Percentiles rank a stretch among this genome's conserved stretches.
phyloP scores from a whole-genome alignment of 495 filamentous ascomycete genomes.

The Talaromyces borbonicus region DNA sequence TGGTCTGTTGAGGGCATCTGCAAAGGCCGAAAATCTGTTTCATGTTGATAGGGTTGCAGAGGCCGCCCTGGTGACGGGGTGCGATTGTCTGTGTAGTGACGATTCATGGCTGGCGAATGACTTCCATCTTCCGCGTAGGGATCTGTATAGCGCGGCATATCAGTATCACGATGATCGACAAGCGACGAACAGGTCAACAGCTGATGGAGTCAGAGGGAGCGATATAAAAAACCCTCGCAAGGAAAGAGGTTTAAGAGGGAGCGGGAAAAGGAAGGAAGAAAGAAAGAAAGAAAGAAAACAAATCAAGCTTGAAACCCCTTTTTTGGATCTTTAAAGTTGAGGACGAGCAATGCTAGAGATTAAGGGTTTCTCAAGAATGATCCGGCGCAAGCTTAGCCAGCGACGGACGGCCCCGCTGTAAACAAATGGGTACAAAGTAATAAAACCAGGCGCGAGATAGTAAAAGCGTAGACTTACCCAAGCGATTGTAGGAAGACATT shows the following conservation, averaged over 20 bases:
- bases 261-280: neutral
- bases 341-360: neutral
- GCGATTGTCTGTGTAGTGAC: constrained; percentile 43
- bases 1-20: constrained; percentile 66
- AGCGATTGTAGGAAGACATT: constrained; percentile 54
- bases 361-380: constrained; percentile 1
- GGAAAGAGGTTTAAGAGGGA: no score
- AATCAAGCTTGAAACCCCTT: neutral
- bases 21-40: constrained; percentile 46
- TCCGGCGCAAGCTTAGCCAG: neutral
- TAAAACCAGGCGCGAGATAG: constrained; percentile 10
- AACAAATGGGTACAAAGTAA: constrained; percentile 9
- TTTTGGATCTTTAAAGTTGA: neutral
- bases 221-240: neutral
- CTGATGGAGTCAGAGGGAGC: constrained; percentile 14
- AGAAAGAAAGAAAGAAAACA: neutral
- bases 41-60: constrained; percentile 52
- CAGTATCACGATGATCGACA: constrained; percentile 2
- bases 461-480: constrained; percentile 46
- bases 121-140: constrained; percentile 52
- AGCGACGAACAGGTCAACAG: neutral
- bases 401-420: constrained; percentile 3
- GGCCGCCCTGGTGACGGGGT: constrained; percentile 47
- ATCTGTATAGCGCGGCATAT: constrained; percentile 19
- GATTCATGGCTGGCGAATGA: constrained; percentile 42